phyloP scores from a whole-genome alignment of 768 basidiomycete genomes.

The Leccinum broughii region DNA sequence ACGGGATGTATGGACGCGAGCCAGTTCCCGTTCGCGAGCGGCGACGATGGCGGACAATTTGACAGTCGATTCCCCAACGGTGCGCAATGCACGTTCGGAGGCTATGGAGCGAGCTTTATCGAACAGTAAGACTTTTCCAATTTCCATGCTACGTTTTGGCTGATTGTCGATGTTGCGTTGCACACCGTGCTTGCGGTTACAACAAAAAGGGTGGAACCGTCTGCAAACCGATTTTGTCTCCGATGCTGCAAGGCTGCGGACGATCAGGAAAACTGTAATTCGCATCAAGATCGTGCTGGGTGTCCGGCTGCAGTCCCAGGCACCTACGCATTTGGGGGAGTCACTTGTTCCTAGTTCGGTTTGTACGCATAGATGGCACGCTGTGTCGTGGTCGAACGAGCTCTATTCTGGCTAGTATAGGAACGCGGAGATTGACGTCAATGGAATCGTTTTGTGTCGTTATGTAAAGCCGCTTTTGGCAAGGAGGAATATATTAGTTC shows the following conservation, averaged over 20 bases:
- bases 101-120: constrained; percentile 52
- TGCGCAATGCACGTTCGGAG: constrained; percentile 53
- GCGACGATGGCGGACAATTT: constrained; percentile 50
- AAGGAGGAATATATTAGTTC: not conserved
- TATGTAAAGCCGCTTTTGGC: not conserved
- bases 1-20: constrained; percentile 40
- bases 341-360: constrained; percentile 35
- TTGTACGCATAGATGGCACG: constrained; percentile 11
- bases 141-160: not conserved
- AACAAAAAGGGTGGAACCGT: constrained; percentile 44
- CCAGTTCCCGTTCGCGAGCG: constrained; percentile 33
- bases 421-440: not conserved
- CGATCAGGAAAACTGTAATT: constrained; percentile 53
- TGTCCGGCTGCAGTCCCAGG: constrained; percentile 47
- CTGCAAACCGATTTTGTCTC: constrained; percentile 47
- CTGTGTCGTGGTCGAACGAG: constrained; percentile 16
- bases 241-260: constrained; percentile 43
- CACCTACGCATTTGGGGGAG: constrained; percentile 43
- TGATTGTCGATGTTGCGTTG: not conserved
- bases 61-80: constrained; percentile 53
- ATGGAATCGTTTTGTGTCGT: not conserved
- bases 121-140: constrained; percentile 38
- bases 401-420: not conserved
- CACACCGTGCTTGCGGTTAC: not conserved
- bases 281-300: constrained; percentile 47